Evolutionary conservation across 2,329 filamentous ascomycete genomes (phyloP), one percentile per base, ranked within the genome.

Genomic region (Nigrograna mackinnonii): DNA sequence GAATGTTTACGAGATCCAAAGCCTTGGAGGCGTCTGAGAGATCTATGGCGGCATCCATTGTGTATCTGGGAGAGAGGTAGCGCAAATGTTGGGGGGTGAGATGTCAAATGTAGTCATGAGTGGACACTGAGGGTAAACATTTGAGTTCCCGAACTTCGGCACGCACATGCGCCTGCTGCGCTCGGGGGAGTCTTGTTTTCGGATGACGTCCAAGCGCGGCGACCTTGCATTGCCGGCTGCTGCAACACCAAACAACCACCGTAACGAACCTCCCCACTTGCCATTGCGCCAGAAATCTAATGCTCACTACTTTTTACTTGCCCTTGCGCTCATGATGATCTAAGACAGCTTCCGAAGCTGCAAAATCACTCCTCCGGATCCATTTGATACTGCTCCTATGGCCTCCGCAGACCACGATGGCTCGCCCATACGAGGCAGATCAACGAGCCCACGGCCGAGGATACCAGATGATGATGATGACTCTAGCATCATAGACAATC

Each of bases 21-120:
- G 92, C 91, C 75, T 89, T 88, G 54, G 83, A 83, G 63, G 85
- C 82, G 71, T 97, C 88, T 28, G 85, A 89, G 47, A 96, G 83
- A 68, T 96, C 91, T 62, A 97, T 90, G 35, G 90, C 83, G 14
- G 88, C 79, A 68, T 99, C 94, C 94, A 99, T 99, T 40, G 50
- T 71, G 35, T 36, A 24, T 24, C 32, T 22, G 31, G n/a, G n/a
- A n/a, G n/a, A n/a, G n/a, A n/a, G n/a, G 22, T 20, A 14, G 19
- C 24, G 21, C 11, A 6, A 34, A 18, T 13, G 14, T 32, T 19
- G 14, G 30, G n/a, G 22, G 22, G 19, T 32, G 21, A 21, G 22
- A 19, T 4, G 21, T 12, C 5, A 31, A 24, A 30, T n/a, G 28
- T 22, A 34, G 37, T 18, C 24, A n/a, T n/a, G n/a, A n/a, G n/a